Conservation (phyloP, 345 rosid species). For the Microcos paniculata region DNA sequence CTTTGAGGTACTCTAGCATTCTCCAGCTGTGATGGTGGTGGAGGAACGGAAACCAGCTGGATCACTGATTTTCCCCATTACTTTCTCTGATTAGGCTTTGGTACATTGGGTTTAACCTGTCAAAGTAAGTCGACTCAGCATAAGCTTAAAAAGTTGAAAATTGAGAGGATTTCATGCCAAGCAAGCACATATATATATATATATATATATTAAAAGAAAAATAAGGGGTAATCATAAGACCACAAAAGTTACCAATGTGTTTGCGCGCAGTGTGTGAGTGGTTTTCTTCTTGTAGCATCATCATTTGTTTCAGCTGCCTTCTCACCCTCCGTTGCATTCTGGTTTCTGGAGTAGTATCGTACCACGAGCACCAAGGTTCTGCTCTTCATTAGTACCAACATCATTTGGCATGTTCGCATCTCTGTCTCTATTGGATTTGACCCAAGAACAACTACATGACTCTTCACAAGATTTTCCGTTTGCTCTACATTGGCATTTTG, state of each 20-base stretch:
- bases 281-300: slow-evolving; percentile 57
- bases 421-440: slow-evolving; percentile 53
- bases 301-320: slow-evolving; percentile 40
- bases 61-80: slow-evolving; percentile 67
- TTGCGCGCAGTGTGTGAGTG: slow-evolving; percentile 79
- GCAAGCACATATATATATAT: too few relatives aligned
- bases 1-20: slow-evolving; percentile 22
- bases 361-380: slow-evolving; percentile 64
- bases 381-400: slow-evolving; percentile 37
- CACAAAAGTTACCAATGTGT: slow-evolving; percentile 45
- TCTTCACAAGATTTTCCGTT: slow-evolving; percentile 57
- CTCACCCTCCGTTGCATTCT: slow-evolving; percentile 53
- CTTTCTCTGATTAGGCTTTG: slow-evolving; percentile 72
- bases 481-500: slow-evolving; percentile 76
- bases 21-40: slow-evolving; percentile 44
- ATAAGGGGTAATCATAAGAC: not conserved
- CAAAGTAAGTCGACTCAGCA: not conserved
- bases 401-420: slow-evolving; percentile 28
- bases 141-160: not conserved
- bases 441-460: slow-evolving; percentile 62
- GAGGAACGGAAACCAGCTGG: slow-evolving; percentile 71
- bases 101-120: slow-evolving; percentile 70
- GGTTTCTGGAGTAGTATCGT: slow-evolving; percentile 81
- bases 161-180: not conserved
- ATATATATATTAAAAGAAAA: too few relatives aligned